Percentiles rank a stretch among this genome's conserved stretches.
These are phyloP conservation scores for Penicillium vulpinum DNA, from an alignment of 2,329 filamentous ascomycete species.

Conservation along the genomic window DNA sequence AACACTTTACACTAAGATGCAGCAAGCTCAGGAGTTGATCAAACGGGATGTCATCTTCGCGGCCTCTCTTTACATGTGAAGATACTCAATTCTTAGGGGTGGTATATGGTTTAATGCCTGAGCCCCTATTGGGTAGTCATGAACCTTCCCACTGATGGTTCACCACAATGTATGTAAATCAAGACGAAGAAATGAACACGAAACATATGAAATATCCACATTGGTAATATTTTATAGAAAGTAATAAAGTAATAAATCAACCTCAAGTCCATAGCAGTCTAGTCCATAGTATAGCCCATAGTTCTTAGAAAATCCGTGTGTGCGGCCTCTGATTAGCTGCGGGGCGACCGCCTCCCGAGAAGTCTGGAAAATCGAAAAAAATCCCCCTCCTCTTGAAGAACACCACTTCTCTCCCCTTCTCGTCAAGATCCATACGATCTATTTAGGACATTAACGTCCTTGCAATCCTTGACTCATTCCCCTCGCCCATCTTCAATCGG, in stretches of 20 bases:
- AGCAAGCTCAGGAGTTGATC: constrained; percentile 94
- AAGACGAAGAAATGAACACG: constrained; percentile 4
- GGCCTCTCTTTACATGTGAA: constrained; percentile 80
- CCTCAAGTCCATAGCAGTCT: neutral
- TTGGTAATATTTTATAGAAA: neutral
- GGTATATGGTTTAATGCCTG: neutral
- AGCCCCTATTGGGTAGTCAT: neutral
- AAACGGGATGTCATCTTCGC: constrained; percentile 93
- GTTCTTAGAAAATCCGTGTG: constrained; percentile 19
- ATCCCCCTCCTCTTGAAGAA: constrained; percentile 20
- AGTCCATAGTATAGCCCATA: neutral
- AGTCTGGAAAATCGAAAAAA: constrained; percentile 25
- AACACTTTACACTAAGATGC: constrained; percentile 92
- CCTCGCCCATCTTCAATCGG: constrained; percentile 12
- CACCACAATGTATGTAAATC: neutral
- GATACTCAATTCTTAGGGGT: neutral
- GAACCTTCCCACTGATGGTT: neutral
- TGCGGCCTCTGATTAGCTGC: constrained; percentile 33
- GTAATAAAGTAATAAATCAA: neutral
- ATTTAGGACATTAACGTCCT: constrained; percentile 16
- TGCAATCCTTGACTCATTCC: constrained; percentile 2
- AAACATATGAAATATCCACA: neutral
- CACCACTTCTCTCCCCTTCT: constrained; percentile 20
- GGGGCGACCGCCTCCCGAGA: constrained; percentile 25
- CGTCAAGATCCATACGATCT: constrained; percentile 16